A percentile compares a stretch with the other conserved stretches of the same genome.
Conservation (phyloP, 805 yeast species). For the Candida boleticola region DNA sequence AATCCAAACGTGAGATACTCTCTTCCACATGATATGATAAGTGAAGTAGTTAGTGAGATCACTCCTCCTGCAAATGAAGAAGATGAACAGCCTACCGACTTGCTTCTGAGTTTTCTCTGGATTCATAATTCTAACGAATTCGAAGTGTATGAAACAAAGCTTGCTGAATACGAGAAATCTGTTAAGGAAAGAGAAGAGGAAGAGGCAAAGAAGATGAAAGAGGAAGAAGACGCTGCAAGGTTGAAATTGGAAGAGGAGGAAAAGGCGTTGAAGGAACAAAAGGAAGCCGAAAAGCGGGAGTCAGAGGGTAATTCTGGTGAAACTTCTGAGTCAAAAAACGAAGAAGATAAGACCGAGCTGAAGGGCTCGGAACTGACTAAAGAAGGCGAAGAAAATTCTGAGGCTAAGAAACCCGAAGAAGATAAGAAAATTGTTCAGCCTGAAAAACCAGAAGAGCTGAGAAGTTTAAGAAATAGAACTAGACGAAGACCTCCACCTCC, state of each 20-base stretch:
- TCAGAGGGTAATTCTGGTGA: slow-evolving; percentile 16
- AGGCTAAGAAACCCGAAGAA: slow-evolving; percentile 7
- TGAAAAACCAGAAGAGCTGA: slow-evolving; percentile 4
- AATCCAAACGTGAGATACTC: slow-evolving; percentile 70
- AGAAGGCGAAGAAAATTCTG: slow-evolving; percentile 12
- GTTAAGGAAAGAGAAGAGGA: slow-evolving; percentile 25
- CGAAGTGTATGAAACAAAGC: slow-evolving; percentile 41
- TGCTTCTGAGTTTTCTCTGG: slow-evolving; percentile 48
- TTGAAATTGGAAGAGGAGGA: slow-evolving; percentile 24
- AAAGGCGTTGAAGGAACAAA: slow-evolving; percentile 15
- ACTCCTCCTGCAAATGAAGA: slow-evolving; percentile 20
- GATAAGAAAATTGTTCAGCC: background rate
- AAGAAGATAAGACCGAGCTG: slow-evolving; percentile 1
- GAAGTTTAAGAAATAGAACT: slow-evolving; percentile 12
- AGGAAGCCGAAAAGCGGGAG: slow-evolving; percentile 14
- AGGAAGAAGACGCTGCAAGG: slow-evolving; percentile 23
- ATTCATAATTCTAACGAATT: slow-evolving; percentile 51
- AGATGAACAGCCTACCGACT: slow-evolving; percentile 28
- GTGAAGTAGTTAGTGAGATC: slow-evolving; percentile 47
- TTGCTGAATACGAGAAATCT: slow-evolving; percentile 27
- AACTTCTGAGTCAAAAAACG: background rate
- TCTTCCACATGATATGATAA: slow-evolving; percentile 73
- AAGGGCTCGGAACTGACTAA: slow-evolving; percentile 4
- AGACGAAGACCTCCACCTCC: slow-evolving; percentile 12
- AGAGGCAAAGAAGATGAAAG: slow-evolving; percentile 19